Percentiles rank a stretch among this genome's conserved stretches.
Conservation (phyloP, 139 green algal genomes). For the Limnomonas spitsbergensis region DNA sequence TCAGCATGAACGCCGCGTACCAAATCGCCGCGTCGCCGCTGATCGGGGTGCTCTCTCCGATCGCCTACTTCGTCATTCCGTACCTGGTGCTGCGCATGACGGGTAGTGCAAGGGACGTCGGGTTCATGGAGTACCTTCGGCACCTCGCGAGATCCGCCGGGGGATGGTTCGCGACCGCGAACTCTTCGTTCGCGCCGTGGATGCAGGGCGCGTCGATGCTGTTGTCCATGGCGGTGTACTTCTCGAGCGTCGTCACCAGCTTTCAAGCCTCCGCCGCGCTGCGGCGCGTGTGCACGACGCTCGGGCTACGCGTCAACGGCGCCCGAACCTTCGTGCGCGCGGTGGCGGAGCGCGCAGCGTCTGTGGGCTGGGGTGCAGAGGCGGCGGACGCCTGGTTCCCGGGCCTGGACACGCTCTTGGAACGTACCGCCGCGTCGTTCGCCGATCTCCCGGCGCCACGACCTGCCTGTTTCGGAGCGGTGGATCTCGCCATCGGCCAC, state of each 20-base stretch:
- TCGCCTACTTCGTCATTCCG: conserved; percentile 8
- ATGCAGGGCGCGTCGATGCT: not conserved
- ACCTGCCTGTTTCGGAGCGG: no score
- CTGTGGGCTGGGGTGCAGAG: not conserved
- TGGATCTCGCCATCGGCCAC: not conserved
- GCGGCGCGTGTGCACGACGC: not conserved
- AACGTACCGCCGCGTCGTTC: no score
- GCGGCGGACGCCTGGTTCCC: not conserved
- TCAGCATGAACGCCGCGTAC: not conserved
- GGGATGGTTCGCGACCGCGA: not conserved
- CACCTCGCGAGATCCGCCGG: not conserved
- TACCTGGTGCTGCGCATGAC: conserved; percentile 8
- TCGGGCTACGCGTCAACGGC: not conserved
- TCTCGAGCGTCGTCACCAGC: not conserved
- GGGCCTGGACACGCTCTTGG: not conserved
- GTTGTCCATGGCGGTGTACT: not conserved
- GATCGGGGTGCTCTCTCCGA: not conserved
- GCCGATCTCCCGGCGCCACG: no score
- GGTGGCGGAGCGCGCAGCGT: not conserved
- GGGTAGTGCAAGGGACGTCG: no score
- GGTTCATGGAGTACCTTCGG: no score
- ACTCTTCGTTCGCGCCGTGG: conserved; percentile 1
- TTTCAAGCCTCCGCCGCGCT: not conserved
- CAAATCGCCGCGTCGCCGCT: not conserved
- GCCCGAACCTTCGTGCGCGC: not conserved